These are phyloP conservation scores for Pythium scleroteichum DNA, from an alignment of 352 stramenopile genomes.

Conservation along the genomic window DNA sequence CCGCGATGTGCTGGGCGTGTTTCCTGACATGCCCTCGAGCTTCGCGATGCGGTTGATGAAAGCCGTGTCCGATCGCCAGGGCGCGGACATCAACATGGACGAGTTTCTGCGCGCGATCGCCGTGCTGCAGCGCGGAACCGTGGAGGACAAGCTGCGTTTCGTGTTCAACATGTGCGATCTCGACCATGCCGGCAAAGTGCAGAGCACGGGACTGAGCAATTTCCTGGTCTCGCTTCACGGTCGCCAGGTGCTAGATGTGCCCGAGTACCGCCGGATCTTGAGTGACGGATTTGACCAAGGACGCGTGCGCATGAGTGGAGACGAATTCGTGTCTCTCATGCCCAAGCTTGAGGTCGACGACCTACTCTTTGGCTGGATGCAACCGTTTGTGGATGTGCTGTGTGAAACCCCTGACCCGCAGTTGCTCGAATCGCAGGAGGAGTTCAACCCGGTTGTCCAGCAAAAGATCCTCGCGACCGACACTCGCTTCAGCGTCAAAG, in stretches of 20 bases:
- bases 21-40: constrained; percentile 87
- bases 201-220: constrained; percentile 85
- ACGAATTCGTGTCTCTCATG: constrained; percentile 73
- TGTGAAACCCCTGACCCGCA: constrained; percentile 79
- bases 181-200: constrained; percentile 83
- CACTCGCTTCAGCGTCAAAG: constrained; percentile 77
- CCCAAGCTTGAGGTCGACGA: constrained; percentile 43
- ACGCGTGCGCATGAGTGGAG: constrained; percentile 65
- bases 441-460: constrained; percentile 87
- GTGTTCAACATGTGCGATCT: constrained; percentile 90
- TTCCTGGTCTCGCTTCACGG: constrained; percentile 83
- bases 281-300: constrained; percentile 85
- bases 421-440: constrained; percentile 83
- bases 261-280: constrained; percentile 72
- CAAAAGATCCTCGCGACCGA: constrained; percentile 87
- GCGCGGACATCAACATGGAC: constrained; percentile 88
- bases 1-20: constrained; percentile 85
- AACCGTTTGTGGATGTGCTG: constrained; percentile 81
- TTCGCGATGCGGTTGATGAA: constrained; percentile 91
- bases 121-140: constrained; percentile 68
- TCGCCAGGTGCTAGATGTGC: constrained; percentile 68
- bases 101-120: constrained; percentile 82
- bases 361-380: constrained; percentile 84
- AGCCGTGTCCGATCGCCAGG: constrained; percentile 78
- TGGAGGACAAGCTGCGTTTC: constrained; percentile 78